Evolutionary conservation across 2,329 filamentous ascomycete genomes (phyloP).

Genomic region (Fusarium sublunatum): DNA sequence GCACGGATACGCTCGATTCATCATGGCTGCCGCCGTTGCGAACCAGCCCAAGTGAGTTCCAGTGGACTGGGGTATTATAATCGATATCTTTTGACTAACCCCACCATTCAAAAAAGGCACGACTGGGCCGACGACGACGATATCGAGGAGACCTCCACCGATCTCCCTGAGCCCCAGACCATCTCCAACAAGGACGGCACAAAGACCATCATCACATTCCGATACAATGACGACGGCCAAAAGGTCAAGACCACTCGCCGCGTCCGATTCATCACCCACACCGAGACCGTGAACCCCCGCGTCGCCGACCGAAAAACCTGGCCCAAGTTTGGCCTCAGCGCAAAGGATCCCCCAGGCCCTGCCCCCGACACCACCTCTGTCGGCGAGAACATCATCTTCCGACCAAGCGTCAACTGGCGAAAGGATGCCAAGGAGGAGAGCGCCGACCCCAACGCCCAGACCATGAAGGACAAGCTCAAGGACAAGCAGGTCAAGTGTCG

Average conservation of each 20-base stretch:
- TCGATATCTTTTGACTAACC: constrained; percentile 50
- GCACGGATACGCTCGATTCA: constrained; percentile 42
- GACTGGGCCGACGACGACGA: constrained; percentile 99
- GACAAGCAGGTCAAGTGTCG: constrained; percentile 99
- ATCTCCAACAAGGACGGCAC: constrained; percentile 98
- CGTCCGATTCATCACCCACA: constrained; percentile 90
- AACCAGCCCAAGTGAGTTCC: constrained; percentile 56
- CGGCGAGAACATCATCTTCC: constrained; percentile 98
- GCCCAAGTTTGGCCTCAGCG: constrained; percentile 91
- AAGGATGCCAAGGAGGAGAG: constrained; percentile 85
- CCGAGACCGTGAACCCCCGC: constrained; percentile 94
- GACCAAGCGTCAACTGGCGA: constrained; percentile 93
- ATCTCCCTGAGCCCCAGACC: constrained; percentile 86
- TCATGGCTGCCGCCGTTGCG: constrained; percentile 54
- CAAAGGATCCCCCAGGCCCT: constrained; percentile 84
- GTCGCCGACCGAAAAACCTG: constrained; percentile 95
- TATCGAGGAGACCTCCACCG: constrained; percentile 75
- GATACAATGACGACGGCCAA: constrained; percentile 90
- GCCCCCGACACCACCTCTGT: constrained; percentile 90
- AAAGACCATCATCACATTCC: constrained; percentile 92
- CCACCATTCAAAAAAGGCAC: constrained; percentile 59
- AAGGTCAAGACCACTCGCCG: constrained; percentile 98
- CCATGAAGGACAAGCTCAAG: constrained; percentile 86
- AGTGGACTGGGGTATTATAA: constrained; percentile 27
- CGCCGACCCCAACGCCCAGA: constrained; percentile 77